Conservation (phyloP, 2,329 filamentous ascomycete species). For the Trichoderma semiorbis region DNA sequence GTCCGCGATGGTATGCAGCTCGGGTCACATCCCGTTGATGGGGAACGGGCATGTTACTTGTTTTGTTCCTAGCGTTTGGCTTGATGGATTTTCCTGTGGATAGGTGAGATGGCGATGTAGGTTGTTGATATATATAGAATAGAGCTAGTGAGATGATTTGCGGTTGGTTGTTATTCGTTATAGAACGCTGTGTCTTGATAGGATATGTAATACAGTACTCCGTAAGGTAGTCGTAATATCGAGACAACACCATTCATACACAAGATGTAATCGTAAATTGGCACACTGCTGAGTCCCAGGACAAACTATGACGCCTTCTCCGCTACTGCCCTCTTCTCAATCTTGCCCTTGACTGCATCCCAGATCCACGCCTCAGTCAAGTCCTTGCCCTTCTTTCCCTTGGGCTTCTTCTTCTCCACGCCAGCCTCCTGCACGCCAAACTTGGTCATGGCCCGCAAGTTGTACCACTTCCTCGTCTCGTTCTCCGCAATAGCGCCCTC, state of each 20-base stretch:
- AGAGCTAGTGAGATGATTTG: neutral
- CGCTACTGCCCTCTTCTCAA: slow-evolving; percentile 26
- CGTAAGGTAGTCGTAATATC: too few species aligned
- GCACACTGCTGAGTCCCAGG: neutral
- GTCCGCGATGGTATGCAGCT: neutral
- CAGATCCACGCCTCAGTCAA: slow-evolving; percentile 41
- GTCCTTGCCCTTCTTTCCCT: slow-evolving; percentile 25
- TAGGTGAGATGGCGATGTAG: neutral
- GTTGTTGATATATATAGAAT: neutral
- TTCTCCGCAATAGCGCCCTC: slow-evolving; percentile 34
- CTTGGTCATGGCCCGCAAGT: slow-evolving; percentile 36
- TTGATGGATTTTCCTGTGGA: neutral
- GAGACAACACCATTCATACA: neutral
- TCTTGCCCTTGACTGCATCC: slow-evolving; percentile 36
- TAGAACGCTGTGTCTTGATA: neutral
- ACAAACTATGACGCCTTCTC: neutral
- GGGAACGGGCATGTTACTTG: slow-evolving; percentile 8
- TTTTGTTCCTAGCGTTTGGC: slow-evolving; percentile 8
- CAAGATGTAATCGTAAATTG: neutral
- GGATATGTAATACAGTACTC: neutral
- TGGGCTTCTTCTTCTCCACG: slow-evolving; percentile 11
- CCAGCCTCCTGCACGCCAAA: slow-evolving; percentile 38
- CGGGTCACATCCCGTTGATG: slow-evolving; percentile 11
- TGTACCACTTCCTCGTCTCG: slow-evolving; percentile 38
- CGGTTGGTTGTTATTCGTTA: neutral